A percentile compares a stretch with the other conserved stretches of the same genome.
These are phyloP conservation scores for Venturia carpophila DNA, from an alignment of 2,329 filamentous ascomycete genomes.

Conservation along the genomic window DNA sequence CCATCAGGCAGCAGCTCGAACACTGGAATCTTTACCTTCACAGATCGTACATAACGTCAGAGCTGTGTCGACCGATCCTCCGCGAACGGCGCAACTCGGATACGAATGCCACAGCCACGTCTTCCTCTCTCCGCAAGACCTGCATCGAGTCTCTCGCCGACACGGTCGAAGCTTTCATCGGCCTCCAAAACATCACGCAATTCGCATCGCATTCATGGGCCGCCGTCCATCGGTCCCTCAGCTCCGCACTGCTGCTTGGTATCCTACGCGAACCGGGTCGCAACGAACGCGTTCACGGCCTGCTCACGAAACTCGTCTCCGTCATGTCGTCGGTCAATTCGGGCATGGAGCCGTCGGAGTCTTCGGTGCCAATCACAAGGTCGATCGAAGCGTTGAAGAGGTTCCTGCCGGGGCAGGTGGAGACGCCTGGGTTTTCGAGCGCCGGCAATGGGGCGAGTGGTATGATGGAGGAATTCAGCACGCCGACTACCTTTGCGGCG, in stretches of 20 bases:
- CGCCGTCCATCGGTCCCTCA: constrained; percentile 37
- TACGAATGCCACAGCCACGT: constrained; percentile 30
- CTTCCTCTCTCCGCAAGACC: constrained; percentile 41
- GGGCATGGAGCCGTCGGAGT: constrained; percentile 40
- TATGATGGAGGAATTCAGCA: background rate
- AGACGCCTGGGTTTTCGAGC: background rate
- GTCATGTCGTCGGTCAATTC: constrained; percentile 42
- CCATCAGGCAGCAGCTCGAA: constrained; percentile 48
- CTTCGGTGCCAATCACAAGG: constrained; percentile 40
- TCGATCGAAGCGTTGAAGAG: constrained; percentile 38
- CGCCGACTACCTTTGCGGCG: background rate
- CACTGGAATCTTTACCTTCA: constrained; percentile 54
- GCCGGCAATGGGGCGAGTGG: background rate
- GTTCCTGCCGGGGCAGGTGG: background rate
- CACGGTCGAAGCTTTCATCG: constrained; percentile 54
- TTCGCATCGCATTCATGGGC: constrained; percentile 39
- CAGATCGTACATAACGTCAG: constrained; percentile 54
- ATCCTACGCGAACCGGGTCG: constrained; percentile 38
- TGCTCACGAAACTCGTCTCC: constrained; percentile 39
- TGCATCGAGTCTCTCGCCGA: constrained; percentile 49
- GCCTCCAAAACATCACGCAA: constrained; percentile 45
- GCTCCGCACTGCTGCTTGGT: constrained; percentile 37
- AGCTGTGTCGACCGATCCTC: constrained; percentile 52
- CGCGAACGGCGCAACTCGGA: constrained; percentile 36
- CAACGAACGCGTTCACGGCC: constrained; percentile 39